Evolutionary conservation across 2,329 filamentous ascomycete species (phyloP).

Genomic region (Colletotrichum chrysophilum): DNA sequence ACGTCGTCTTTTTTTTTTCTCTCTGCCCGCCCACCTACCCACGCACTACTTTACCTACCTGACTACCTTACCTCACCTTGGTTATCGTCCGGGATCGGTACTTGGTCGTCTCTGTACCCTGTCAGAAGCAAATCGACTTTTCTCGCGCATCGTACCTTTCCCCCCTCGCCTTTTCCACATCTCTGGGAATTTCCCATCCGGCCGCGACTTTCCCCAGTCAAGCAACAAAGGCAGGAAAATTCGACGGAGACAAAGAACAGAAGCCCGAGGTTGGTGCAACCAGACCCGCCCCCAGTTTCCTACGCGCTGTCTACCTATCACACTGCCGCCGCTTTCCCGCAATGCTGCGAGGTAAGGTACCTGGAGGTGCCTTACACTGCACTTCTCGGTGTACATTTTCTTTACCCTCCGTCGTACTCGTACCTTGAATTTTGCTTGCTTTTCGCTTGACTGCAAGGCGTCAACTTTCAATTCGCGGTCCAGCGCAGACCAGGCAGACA

Average conservation of each 20-base stretch:
- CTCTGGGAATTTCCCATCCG: neutral
- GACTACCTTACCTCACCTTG: neutral
- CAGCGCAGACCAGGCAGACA: neutral
- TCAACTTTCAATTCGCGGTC: neutral
- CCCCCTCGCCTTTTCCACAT: neutral
- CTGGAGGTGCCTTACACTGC: neutral
- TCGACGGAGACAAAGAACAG: neutral
- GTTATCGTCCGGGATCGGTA: neutral
- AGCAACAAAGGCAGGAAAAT: neutral
- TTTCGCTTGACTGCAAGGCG: neutral
- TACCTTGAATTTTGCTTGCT: neutral
- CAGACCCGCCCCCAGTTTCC: neutral
- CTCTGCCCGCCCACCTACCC: neutral
- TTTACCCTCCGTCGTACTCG: neutral
- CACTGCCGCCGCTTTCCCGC: neutral
- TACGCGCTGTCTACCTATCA: neutral
- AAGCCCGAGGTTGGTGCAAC: neutral
- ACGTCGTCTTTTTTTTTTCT: neutral
- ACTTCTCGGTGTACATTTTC: neutral
- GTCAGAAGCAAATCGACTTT: conserved; percentile 1
- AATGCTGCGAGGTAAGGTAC: neutral
- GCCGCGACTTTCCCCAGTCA: neutral
- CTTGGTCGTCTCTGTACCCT: neutral
- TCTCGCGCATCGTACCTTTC: neutral
- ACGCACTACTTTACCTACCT: neutral